Conservation (phyloP, 108 stramenopile species). For the Pseudonitzschia multiseries region DNA sequence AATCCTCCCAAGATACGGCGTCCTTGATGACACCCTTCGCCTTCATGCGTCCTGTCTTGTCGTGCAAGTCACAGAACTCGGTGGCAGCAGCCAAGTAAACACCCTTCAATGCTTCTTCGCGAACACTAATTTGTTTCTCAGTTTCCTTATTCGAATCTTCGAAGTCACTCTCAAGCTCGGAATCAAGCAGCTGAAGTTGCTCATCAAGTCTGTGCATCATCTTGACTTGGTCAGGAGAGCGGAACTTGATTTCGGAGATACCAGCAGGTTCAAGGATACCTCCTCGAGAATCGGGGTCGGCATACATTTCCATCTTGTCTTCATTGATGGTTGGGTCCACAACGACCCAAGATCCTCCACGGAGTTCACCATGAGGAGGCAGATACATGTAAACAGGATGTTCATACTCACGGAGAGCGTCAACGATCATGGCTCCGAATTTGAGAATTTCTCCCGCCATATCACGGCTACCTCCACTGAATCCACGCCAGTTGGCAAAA, state of each 20-base stretch:
- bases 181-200: conserved; percentile 84
- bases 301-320: conserved; percentile 98
- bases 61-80: conserved; percentile 97
- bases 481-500: conserved; percentile 99
- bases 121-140: conserved; percentile 83
- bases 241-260: conserved; percentile 98
- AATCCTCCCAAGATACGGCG: conserved; percentile 88
- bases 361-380: conserved; percentile 95
- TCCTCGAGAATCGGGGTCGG: conserved; percentile 95
- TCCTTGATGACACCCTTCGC: conserved; percentile 96
- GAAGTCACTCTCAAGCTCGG: conserved; percentile 77
- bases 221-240: conserved; percentile 77
- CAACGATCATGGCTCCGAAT: conserved; percentile 98
- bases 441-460: conserved; percentile 99
- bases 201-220: conserved; percentile 90
- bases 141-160: conserved; percentile 76
- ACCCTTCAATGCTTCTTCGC: conserved; percentile 90
- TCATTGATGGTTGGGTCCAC: conserved; percentile 98
- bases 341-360: conserved; percentile 99
- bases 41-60: conserved; percentile 98
- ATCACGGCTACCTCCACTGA: conserved; percentile 96
- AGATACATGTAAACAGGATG: conserved; percentile 98
- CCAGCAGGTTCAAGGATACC: conserved; percentile 98
- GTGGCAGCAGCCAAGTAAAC: conserved; percentile 95
- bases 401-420: conserved; percentile 94